A percentile compares a stretch with the other conserved stretches of the same genome.
Conservation (phyloP, 345 rosid species). For the Aethionema arabicum region DNA sequence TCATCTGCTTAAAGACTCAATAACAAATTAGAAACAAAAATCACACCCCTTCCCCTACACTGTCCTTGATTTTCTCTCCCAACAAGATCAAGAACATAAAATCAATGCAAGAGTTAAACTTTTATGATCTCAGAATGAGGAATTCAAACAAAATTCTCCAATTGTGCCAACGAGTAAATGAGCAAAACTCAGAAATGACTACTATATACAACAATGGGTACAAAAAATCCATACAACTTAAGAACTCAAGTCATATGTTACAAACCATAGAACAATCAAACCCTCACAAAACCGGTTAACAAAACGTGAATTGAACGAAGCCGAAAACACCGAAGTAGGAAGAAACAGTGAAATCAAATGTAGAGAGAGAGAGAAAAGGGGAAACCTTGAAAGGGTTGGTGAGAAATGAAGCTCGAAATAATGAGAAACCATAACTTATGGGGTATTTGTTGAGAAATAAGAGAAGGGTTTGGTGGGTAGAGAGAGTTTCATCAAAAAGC, state of each 20-base stretch:
- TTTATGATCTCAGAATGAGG: constrained; percentile 1
- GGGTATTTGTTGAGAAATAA: constrained; percentile 5
- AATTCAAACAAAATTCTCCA: constrained; percentile 1
- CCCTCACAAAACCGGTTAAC: background rate
- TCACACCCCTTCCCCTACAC: background rate
- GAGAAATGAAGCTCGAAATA: constrained; percentile 6
- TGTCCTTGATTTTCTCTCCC: background rate
- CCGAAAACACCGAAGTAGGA: constrained; percentile 12
- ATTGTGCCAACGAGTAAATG: background rate
- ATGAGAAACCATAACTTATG: background rate
- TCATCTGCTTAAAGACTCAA: background rate
- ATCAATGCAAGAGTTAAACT: background rate
- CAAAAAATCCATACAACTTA: constrained; percentile 1
- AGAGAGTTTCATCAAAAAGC: constrained; percentile 6
- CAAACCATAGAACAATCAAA: constrained; percentile 11
- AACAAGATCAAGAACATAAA: constrained; percentile 15
- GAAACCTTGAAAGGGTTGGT: constrained; percentile 29
- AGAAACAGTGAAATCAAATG: constrained; percentile 21
- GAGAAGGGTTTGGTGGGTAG: constrained; percentile 26
- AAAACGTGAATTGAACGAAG: background rate
- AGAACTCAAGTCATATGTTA: background rate
- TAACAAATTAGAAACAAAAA: background rate
- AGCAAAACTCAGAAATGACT: constrained; percentile 2
- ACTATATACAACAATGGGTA: background rate
- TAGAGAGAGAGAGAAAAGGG: background rate